These are phyloP conservation scores for Herpetospermum pedunculosum DNA, from an alignment of 306 rosid genomes.

Conservation along the genomic window DNA sequence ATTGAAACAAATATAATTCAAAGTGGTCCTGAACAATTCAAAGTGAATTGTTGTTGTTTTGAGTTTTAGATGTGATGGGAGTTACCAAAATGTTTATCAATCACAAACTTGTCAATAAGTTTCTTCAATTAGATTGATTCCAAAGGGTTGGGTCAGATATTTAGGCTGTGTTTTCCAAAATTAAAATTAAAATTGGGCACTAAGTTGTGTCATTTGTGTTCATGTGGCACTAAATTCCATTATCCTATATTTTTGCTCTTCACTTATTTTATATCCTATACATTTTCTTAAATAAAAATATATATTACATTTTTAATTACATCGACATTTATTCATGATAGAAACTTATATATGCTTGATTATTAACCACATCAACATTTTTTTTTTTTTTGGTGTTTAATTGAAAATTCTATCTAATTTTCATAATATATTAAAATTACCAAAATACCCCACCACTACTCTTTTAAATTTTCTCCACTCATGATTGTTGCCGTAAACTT, in stretches of 20 bases:
- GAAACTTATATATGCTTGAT: too few species aligned
- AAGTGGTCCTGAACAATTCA: not conserved
- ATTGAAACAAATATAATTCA: not conserved
- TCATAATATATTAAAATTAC: too few species aligned
- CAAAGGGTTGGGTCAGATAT: not conserved
- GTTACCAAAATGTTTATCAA: not conserved
- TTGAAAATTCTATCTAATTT: too few species aligned
- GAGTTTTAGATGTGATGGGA: not conserved
- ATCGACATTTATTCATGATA: too few species aligned
- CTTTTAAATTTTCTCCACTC: too few species aligned
- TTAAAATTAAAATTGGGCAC: not conserved
- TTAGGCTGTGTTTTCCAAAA: not conserved
- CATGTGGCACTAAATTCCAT: not conserved
- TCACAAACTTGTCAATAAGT: not conserved
- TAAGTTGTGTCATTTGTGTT: not conserved
- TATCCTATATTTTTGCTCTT: not conserved
- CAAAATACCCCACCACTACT: too few species aligned
- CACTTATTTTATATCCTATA: not conserved
- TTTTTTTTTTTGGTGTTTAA: too few species aligned
- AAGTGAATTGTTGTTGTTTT: not conserved
- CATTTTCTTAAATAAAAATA: too few species aligned
- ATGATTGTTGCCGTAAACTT: too few species aligned
- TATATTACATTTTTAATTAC: too few species aligned
- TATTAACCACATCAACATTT: too few species aligned
- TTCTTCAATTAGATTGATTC: not conserved